These are phyloP conservation scores for Ceratobasidium theobromae DNA, from an alignment of 1,284 basidiomycete species.

Conservation along the genomic window DNA sequence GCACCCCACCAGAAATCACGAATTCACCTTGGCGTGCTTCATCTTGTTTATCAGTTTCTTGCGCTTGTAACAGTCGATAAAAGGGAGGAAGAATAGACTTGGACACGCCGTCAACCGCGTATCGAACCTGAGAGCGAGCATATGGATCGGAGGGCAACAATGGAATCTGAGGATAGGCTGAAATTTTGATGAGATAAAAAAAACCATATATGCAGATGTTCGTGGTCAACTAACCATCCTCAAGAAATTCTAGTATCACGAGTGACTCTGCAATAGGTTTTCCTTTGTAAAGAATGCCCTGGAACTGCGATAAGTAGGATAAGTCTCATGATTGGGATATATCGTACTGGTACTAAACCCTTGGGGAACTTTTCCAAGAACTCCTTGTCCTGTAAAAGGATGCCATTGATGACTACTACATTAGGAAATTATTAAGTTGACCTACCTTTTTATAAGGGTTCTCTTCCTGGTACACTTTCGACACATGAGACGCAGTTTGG, in stretches of 20 bases:
- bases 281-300: slow-evolving; percentile 23
- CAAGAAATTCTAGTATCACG: slow-evolving; percentile 31
- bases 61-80: slow-evolving; percentile 27
- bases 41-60: slow-evolving; percentile 20
- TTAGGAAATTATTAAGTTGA: not conserved
- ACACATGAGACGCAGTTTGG: not conserved
- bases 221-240: slow-evolving; percentile 16
- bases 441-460: slow-evolving; percentile 29
- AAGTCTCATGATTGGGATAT: not conserved
- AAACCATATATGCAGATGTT: not conserved
- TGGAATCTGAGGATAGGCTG: slow-evolving; percentile 27
- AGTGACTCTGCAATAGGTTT: slow-evolving; percentile 29
- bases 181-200: not conserved
- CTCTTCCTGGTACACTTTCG: slow-evolving; percentile 28
- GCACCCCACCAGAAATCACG: not conserved
- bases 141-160: slow-evolving; percentile 25
- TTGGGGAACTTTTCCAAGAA: slow-evolving; percentile 29
- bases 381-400: slow-evolving; percentile 10
- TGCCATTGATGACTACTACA: not conserved
- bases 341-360: slow-evolving; percentile 20
- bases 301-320: not conserved
- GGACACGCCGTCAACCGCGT: slow-evolving; percentile 21
- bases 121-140: slow-evolving; percentile 29
- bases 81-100: slow-evolving; percentile 27
- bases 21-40: slow-evolving; percentile 21